A percentile compares a stretch with the other conserved stretches of the same genome.
Evolutionary conservation across 2,329 filamentous ascomycete genomes (phyloP).

Genomic region (Stemphylium beticola): DNA sequence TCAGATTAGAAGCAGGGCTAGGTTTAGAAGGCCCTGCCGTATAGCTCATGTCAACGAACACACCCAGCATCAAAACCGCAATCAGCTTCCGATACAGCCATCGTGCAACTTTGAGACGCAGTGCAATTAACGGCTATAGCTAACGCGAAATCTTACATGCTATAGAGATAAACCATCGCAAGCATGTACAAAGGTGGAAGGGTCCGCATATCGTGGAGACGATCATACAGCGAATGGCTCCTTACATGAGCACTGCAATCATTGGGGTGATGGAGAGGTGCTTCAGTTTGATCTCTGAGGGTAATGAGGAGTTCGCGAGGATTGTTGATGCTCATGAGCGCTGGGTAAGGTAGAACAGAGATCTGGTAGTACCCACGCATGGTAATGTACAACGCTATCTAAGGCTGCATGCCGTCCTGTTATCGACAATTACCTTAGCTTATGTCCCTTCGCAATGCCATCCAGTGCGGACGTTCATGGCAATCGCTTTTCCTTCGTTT

Average conservation of each 20-base stretch:
- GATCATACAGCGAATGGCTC: constrained; percentile 18
- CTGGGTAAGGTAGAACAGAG: constrained; percentile 16
- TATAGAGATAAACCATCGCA: constrained; percentile 16
- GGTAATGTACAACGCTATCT: constrained; percentile 12
- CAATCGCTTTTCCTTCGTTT: too few species aligned
- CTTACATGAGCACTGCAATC: constrained; percentile 20
- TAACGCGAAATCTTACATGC: constrained; percentile 15
- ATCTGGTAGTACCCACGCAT: constrained; percentile 14
- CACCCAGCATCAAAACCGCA: constrained; percentile 8
- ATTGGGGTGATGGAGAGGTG: constrained; percentile 15
- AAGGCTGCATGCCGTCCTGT: constrained; percentile 17
- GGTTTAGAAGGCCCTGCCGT: background rate
- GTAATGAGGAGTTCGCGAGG: constrained; percentile 16
- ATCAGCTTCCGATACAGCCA: constrained; percentile 14
- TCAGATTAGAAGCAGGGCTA: constrained; percentile 2
- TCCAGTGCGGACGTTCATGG: too few species aligned
- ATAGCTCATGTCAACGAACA: constrained; percentile 14
- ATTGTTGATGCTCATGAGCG: constrained; percentile 15
- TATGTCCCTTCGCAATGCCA: constrained; percentile 5
- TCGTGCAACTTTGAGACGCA: constrained; percentile 17
- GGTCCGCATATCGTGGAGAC: constrained; percentile 20
- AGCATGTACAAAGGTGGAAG: constrained; percentile 23
- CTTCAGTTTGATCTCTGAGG: constrained; percentile 15
- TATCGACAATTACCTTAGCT: constrained; percentile 10
- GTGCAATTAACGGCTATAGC: constrained; percentile 15